Base-by-base conservation (phyloP, 805 yeast species). In the Wickerhamomyces chambardii region DNA sequence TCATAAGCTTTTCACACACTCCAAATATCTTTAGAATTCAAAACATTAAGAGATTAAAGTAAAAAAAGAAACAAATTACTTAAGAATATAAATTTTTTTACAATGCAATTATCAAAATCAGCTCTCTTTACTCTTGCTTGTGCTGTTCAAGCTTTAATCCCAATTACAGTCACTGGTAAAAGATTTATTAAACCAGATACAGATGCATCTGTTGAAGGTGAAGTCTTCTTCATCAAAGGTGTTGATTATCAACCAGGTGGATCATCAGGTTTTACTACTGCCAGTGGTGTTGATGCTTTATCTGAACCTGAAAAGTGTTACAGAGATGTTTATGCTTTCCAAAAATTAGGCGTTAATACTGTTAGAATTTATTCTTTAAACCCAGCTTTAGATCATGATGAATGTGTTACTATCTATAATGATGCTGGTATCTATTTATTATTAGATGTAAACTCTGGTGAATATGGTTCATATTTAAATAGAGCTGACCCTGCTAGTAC, bases 171-270 rank as follows among this genome's bases (percentile, higher is more conserved):
- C 41, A 63, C 66, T 37, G 80, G 78, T 28, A 67, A 68, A 41
- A 63, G 81, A 37, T 78, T 82, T 52, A 73, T 79, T 48, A 60
- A 68, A 44, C 81, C 84, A 17, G 59, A 66, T 30, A 47, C 66
- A 6, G 58, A 59, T 35, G 59, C 66, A 12, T 40, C 54, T 5
- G 63, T 61, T 24, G 63, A 64, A 25, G 79, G 78, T 25, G 67
- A 69, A 31, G 81, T 84, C 8, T 89, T 85, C 55, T 81, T 79
- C 56, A 66, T 87, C 37, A 74, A 84, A 41, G 97, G 97, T 42
- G 75, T 89, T 29, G 97, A 86, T 58, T 89, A 89, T 58, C 95
- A 85, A 59, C 94, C 90, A 0, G 96, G 97, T 43, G 97, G 96
- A 2, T 79, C 95, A 1, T 83, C 95, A 1, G 66, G 59, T 14